phyloP scores from a whole-genome alignment of 2,329 filamentous ascomycete species.

The Septoria petroselini region DNA sequence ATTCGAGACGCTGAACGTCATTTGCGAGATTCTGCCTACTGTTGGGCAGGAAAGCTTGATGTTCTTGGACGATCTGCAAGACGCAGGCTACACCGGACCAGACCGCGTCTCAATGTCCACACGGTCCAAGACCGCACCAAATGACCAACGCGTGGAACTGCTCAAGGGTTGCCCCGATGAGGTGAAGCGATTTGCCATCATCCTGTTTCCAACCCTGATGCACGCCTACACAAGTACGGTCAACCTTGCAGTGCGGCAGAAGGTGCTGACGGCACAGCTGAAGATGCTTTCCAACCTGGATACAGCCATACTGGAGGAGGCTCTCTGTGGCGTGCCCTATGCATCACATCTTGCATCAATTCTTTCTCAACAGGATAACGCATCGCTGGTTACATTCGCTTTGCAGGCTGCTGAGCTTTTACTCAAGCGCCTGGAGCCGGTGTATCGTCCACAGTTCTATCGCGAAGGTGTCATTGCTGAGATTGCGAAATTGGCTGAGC shows the following conservation, averaged over 20 bases:
- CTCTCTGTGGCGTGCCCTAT: constrained; percentile 83
- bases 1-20: constrained; percentile 93
- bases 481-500: constrained; percentile 73
- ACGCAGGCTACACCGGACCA: constrained; percentile 50
- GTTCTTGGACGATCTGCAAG: constrained; percentile 51
- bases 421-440: constrained; percentile 74
- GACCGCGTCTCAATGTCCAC: constrained; percentile 45
- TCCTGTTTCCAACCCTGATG: constrained; percentile 89
- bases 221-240: constrained; percentile 98
- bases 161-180: constrained; percentile 79
- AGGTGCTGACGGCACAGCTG: constrained; percentile 89
- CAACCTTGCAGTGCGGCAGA: constrained; percentile 89
- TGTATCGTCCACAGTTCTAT: constrained; percentile 96
- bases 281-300: constrained; percentile 99
- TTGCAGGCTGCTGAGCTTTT: constrained; percentile 87
- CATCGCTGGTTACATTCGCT: constrained; percentile 78
- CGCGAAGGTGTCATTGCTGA: constrained; percentile 93
- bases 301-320: constrained; percentile 75
- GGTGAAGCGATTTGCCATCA: constrained; percentile 86
- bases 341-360: constrained; percentile 95
- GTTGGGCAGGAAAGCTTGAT: constrained; percentile 58
- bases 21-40: constrained; percentile 86
- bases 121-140: constrained; percentile 56
- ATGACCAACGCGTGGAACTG: constrained; percentile 78
- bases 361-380: constrained; percentile 89